phyloP scores from a whole-genome alignment of 768 basidiomycete genomes.

The Lentinula sp. region DNA sequence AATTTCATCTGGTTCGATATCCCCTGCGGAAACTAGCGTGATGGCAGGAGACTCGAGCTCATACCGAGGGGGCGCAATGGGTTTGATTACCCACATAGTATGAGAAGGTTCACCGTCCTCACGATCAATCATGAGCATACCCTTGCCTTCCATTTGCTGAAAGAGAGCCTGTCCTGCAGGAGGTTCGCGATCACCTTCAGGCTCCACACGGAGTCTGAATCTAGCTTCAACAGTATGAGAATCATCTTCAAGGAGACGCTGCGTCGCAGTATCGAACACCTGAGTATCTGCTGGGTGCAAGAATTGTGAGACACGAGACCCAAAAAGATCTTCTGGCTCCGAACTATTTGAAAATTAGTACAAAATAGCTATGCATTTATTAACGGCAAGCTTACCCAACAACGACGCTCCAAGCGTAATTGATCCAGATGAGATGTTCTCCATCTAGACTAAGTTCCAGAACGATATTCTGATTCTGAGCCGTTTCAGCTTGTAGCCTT shows the following conservation, averaged over 20 bases:
- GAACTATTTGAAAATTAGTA: slow-evolving; percentile 42
- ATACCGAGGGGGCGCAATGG: slow-evolving; percentile 64
- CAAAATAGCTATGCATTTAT: slow-evolving; percentile 1
- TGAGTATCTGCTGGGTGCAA: slow-evolving; percentile 75
- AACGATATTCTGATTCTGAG: slow-evolving; percentile 93
- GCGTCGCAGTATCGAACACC: slow-evolving; percentile 84
- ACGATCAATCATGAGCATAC: slow-evolving; percentile 97
- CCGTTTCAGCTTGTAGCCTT: slow-evolving; percentile 86
- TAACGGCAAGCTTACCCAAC: slow-evolving; percentile 59
- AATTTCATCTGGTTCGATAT: slow-evolving; percentile 36
- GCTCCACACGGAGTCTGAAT: slow-evolving; percentile 79
- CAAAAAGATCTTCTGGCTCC: slow-evolving; percentile 74
- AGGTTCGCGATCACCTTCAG: slow-evolving; percentile 52
- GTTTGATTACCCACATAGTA: slow-evolving; percentile 97
- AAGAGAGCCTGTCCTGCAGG: slow-evolving; percentile 46
- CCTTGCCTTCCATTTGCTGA: slow-evolving; percentile 94
- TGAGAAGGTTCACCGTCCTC: slow-evolving; percentile 84
- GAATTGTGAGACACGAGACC: slow-evolving; percentile 74
- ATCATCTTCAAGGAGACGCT: slow-evolving; percentile 82
- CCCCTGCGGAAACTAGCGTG: slow-evolving; percentile 42
- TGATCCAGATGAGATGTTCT: slow-evolving; percentile 93
- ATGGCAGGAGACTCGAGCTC: slow-evolving; percentile 63
- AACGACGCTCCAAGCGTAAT: slow-evolving; percentile 91
- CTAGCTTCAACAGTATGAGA: slow-evolving; percentile 90
- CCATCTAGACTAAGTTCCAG: slow-evolving; percentile 92